Base-by-base conservation (phyloP, 805 yeast species). In the Starmerella stellata region DNA sequence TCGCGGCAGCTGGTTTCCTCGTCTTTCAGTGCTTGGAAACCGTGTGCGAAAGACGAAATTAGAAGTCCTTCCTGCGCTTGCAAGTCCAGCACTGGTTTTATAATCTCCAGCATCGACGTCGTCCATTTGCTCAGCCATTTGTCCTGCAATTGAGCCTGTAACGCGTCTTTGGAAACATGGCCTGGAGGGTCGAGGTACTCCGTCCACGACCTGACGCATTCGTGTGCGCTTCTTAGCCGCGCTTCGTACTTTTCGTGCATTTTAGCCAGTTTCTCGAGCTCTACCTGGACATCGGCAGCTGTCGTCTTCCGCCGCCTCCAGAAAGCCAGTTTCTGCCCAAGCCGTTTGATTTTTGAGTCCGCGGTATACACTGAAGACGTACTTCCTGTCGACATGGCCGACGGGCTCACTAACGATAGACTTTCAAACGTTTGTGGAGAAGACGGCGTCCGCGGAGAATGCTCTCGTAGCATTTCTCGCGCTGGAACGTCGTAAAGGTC, bases 171-270 rank as follows among this genome's bases (percentile, higher is more conserved):
- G 5, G 30, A 8, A 3, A 19, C n/a, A 8, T 4, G 21, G 23
- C 21, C 5, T 14, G 27, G 40, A 2, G 40, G 44, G 2, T 37
- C 14, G 5, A 43, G 34, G 31, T 30, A 36, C 15, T 40, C 44
- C 1, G 50, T 34, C 56, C 56, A 52, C 2, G 38, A 32, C 4
- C 19, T 28, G 32, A 52, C 9, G 21, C 44, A 35, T 9, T 40
- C 46, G 9, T 34, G 30, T 16, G 47, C 44, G 1, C 11, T 21
- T 17, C 21, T 18, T 21, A 44, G 42, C 24, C 40, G 40, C 5
- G 30, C 27, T 2, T 35, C 20, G 20, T 51, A 47, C 21, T 21
- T 19, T 33, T 52, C 52, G 19, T 50, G 46, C 17, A 47, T 36
- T 27, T 49, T 47, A 8, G 38, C 23, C 5, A 45, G 39, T 3